Evolutionary conservation across 305 asterid species (phyloP).

Genomic region (Caryopteris hybrid): DNA sequence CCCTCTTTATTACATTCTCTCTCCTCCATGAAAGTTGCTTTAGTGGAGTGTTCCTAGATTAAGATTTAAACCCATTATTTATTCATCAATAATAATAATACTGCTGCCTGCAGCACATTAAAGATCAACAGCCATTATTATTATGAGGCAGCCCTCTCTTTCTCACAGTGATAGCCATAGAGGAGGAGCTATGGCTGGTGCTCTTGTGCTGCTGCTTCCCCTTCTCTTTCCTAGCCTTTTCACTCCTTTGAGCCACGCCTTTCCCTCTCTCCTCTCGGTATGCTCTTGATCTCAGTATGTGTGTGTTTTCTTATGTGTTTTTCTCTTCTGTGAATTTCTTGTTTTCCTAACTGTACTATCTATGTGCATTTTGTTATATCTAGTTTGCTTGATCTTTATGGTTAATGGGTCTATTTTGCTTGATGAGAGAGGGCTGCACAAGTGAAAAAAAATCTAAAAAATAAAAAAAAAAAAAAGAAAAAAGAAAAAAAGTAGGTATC

Average conservation of each 20-base stretch:
- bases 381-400: constrained; percentile 10
- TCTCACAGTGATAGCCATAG: constrained; percentile 37
- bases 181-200: constrained; percentile 71
- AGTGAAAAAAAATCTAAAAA: not conserved
- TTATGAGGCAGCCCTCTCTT: constrained; percentile 31
- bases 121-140: constrained; percentile 24
- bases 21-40: constrained; percentile 34
- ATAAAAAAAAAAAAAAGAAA: not conserved
- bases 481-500: not conserved
- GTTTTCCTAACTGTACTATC: constrained; percentile 1
- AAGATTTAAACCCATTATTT: constrained; percentile 20
- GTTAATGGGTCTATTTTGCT: constrained; percentile 19
- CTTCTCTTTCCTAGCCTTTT: constrained; percentile 47
- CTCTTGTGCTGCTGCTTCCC: constrained; percentile 65
- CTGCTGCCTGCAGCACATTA: constrained; percentile 24
- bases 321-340: not conserved
- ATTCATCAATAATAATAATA: not conserved
- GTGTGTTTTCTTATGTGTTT: not conserved
- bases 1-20: constrained; percentile 31
- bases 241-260: constrained; percentile 64
- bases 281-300: constrained; percentile 23
- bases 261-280: constrained; percentile 70
- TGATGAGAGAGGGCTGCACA: constrained; percentile 4
- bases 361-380: constrained; percentile 12
- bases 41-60: constrained; percentile 35